Percentiles rank a stretch among this genome's conserved stretches.
Evolutionary conservation across 805 yeast genomes (phyloP).

Genomic region (Cyberlindnera xylosilytica): DNA sequence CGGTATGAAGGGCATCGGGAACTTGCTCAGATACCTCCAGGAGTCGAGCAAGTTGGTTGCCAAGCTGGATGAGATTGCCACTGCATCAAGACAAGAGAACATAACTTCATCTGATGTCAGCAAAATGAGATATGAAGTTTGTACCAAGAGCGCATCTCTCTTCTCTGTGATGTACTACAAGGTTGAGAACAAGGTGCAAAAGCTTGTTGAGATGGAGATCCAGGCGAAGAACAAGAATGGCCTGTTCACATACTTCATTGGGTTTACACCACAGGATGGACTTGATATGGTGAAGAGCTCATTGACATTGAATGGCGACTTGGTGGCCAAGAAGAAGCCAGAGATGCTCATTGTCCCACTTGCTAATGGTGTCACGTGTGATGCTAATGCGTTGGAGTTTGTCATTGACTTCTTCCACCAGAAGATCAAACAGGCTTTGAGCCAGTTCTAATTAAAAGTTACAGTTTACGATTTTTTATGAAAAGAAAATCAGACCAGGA

Average conservation of each 20-base stretch:
- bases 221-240: constrained; percentile 12
- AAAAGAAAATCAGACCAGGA: too few species aligned
- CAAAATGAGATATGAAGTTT: constrained; percentile 18
- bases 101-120: background rate
- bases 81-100: constrained; percentile 4
- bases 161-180: constrained; percentile 22
- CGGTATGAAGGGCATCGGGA: constrained; percentile 21
- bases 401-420: constrained; percentile 17
- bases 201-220: constrained; percentile 14
- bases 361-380: constrained; percentile 16
- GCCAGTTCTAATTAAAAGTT: background rate
- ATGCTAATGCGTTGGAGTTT: constrained; percentile 11
- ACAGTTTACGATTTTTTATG: background rate
- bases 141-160: constrained; percentile 19
- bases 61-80: constrained; percentile 17
- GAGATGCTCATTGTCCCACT: constrained; percentile 12
- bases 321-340: constrained; percentile 6
- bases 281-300: constrained; percentile 9
- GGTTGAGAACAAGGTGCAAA: constrained; percentile 1
- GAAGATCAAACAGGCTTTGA: constrained; percentile 5
- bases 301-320: constrained; percentile 7
- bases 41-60: constrained; percentile 20
- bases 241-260: constrained; percentile 8
- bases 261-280: constrained; percentile 3
- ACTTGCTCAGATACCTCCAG: constrained; percentile 21